Evolutionary conservation across 169 alveolate genomes (phyloP).

Genomic region (Plasmodium malariae): DNA sequence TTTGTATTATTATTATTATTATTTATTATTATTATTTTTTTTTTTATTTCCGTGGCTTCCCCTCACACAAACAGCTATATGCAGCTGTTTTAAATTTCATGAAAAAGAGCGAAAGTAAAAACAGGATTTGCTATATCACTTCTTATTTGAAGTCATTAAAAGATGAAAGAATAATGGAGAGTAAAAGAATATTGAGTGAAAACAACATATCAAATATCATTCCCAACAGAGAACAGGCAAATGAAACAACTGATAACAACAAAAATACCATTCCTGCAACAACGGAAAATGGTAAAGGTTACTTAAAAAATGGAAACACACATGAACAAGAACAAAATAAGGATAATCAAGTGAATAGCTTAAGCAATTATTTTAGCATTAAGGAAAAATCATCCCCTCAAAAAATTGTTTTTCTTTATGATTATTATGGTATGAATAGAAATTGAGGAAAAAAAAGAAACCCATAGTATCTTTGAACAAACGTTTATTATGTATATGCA

Average conservation of each 20-base stretch:
- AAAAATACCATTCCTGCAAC: not conserved
- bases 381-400: not conserved
- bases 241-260: not conserved
- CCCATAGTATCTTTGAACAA: not conserved
- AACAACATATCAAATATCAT: not conserved
- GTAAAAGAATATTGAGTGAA: conserved; percentile 1
- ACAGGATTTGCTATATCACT: conserved; percentile 62
- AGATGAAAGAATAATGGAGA: conserved; percentile 9
- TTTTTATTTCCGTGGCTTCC: conserved; percentile 12
- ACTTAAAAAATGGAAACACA: not conserved
- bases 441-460: not conserved
- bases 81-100: conserved; percentile 26
- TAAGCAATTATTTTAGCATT: not conserved
- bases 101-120: conserved; percentile 41
- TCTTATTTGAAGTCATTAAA: conserved; percentile 52
- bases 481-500: too few species aligned
- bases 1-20: too few species aligned
- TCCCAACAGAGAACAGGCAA: not conserved
- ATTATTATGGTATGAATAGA: conserved; percentile 30
- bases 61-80: conserved; percentile 20
- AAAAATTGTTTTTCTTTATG: conserved; percentile 52
- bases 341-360: not conserved
- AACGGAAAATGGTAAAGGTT: not conserved
- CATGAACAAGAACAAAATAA: not conserved
- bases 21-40: conserved; percentile 3